These are phyloP conservation scores for Gautieria morchelliformis DNA, from an alignment of 768 basidiomycete genomes.

Conservation along the genomic window DNA sequence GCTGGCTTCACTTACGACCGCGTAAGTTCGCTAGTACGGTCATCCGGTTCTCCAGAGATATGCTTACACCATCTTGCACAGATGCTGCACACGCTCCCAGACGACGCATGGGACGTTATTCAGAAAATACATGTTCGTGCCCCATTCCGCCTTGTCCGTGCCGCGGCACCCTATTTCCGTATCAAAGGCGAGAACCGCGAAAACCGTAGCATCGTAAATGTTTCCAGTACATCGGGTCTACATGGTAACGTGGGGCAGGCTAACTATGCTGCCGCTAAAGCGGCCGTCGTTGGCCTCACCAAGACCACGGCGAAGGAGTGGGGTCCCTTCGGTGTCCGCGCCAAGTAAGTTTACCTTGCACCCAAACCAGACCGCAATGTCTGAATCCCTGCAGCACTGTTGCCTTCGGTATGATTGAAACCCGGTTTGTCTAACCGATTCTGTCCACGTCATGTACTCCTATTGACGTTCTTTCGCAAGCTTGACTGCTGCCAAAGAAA, in stretches of 20 bases:
- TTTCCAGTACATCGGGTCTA: constrained; percentile 73
- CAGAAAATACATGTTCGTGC: constrained; percentile 79
- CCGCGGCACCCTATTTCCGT: constrained; percentile 79
- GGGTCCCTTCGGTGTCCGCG: constrained; percentile 74
- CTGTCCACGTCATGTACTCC: neutral
- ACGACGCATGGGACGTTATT: constrained; percentile 75
- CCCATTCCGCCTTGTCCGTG: constrained; percentile 76
- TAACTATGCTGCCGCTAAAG: constrained; percentile 74
- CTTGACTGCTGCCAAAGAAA: constrained; percentile 72
- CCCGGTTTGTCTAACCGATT: constrained; percentile 37
- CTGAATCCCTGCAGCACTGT: constrained; percentile 31
- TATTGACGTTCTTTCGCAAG: constrained; percentile 24
- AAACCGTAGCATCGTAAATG: constrained; percentile 71
- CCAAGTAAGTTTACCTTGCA: constrained; percentile 34
- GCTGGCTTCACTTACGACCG: constrained; percentile 5
- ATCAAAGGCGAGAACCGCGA: constrained; percentile 59
- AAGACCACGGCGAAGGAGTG: constrained; percentile 87
- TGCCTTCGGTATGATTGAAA: constrained; percentile 70
- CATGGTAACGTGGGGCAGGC: constrained; percentile 84
- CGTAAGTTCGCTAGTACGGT: neutral
- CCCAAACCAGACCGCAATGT: neutral
- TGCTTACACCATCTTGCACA: constrained; percentile 57
- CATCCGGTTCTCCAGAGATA: neutral
- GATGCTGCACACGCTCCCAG: constrained; percentile 82
- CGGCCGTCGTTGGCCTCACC: constrained; percentile 69